Evolutionary conservation across 164 flowering plant species (phyloP).

Genomic region (Taxillus chinensis): DNA sequence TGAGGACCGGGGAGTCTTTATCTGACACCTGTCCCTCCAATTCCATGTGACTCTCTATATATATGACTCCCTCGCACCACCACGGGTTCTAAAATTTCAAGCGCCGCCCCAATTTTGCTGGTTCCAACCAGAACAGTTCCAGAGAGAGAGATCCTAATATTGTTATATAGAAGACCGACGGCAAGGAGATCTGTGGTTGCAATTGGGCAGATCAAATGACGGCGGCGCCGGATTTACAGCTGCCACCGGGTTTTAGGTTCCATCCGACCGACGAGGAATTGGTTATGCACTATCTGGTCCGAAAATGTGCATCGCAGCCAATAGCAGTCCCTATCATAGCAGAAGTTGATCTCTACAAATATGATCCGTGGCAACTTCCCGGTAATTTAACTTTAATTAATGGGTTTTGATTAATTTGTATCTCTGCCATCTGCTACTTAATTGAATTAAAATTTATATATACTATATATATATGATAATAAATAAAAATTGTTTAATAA

Average conservation of each 20-base stretch:
- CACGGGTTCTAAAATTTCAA: conserved; percentile 37
- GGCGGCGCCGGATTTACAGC: conserved; percentile 28
- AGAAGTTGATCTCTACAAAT: conserved; percentile 67
- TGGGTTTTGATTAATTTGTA: neutral
- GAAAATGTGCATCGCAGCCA: conserved; percentile 55
- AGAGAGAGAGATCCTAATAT: neutral
- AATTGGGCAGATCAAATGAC: conserved; percentile 10
- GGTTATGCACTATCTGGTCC: conserved; percentile 51
- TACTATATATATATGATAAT: neutral
- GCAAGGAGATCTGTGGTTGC: neutral
- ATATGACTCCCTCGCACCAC: conserved; percentile 15
- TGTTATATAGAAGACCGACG: neutral
- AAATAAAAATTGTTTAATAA: neutral
- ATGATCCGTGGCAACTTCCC: conserved; percentile 66
- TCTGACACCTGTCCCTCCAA: conserved; percentile 29
- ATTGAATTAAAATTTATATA: too few species aligned
- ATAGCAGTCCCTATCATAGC: conserved; percentile 60
- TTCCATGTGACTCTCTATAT: conserved; percentile 19
- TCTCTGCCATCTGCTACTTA: neutral
- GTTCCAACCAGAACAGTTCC: neutral
- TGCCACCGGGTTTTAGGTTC: conserved; percentile 62
- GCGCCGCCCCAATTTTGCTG: conserved; percentile 8
- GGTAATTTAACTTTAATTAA: conserved; percentile 13
- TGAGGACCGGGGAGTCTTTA: neutral
- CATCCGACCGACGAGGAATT: conserved; percentile 76